Evolutionary conservation across 768 basidiomycete species (phyloP), one percentile per base, ranked within the genome.

Genomic region (Leccinum broughii): DNA sequence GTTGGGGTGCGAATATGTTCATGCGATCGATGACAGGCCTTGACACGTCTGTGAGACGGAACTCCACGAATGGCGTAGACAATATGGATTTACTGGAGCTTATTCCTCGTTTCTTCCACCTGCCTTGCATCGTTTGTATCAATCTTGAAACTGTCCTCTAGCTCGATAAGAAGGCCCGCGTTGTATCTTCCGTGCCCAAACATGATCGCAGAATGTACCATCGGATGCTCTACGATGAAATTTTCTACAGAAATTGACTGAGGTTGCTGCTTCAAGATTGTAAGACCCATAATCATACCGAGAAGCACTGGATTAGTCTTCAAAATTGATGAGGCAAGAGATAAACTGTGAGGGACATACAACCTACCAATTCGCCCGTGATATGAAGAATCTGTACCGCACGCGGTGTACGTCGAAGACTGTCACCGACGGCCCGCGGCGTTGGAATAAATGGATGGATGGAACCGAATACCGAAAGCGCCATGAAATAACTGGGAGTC

Each of bases 131-230:
- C 58, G 5, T 7, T 41, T 3, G 55, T 51, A 26, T 66, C 67
- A 5, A 68, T 57, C 24, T 60, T 56, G 34, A 34, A 50, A 4
- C 10, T 34, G 17, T 60, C 57, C 50, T 56, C 22, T 20, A 69
- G 55, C n/a, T 68, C 56, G 48, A 69, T 62, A 22, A 66, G 60
- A 20, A 62, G 6, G 6, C 67, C 67, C 0, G 62, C 57, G 28
- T 60, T 61, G 30, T 64, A 67, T 58, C 68, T 62, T 55, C 57
- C 68, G 14, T 63, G 62, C 24, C 68, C 68, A 58, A 67, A 67
- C 62, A 69, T 60, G 60, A 65, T 56, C 30, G 68, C 66, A 11
- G 60, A 57, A 51, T 59, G 60, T 1, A 61, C 61, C 57, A 60
- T 62, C 0, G 63, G 57, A 35, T 69, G 59, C 52, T 65, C 65